Base-by-base conservation (phyloP, 129 eudicot species). In the Flaveria bidentis region DNA sequence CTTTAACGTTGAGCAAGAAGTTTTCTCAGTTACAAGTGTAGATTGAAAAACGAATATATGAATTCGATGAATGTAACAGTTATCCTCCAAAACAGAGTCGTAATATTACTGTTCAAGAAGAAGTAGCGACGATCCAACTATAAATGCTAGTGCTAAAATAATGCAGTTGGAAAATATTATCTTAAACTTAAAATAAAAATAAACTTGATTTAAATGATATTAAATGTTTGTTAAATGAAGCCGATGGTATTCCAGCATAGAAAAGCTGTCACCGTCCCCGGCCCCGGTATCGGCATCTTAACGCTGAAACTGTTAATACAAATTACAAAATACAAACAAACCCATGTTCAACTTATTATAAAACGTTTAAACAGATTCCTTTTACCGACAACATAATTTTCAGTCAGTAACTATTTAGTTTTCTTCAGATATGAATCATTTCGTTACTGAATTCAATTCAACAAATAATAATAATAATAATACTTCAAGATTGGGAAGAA, bases 361-460 rank as follows among this genome's bases (percentile, higher is more conserved):
- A 11, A 1, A 61, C 14, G 18, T 61, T 61, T 4, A 16, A 16
- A 53, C 79, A 66, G 84, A 80, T 80, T 80, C 83, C 74, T 50
- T 80, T 80, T 73, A 80, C 79, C 79, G 75, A 80, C 84, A 80
- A 41, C 73, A 51, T 46, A 6, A 78, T 78, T 78, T 26, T 16
- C 16, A 5, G 44, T 77, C 81, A 56, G 81, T 25, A 11, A 64
- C 16, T 33, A 74, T 75, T 75, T 28, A 71, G 42, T 52, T 51
- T 17, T 28, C 72, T 6, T 16, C 33, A 23, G 17, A 70, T 17
- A 61, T 61, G 46, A 49, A 50, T 50, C 64, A 55, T 52, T 71
- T 71, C 67, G 5, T 72, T 60, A 60, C 16, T 25, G 62, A 28
- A 30, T 62, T 28, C 18, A 28, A 30, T 62, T 28, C 18, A 62